Conservation (phyloP, 768 basidiomycete genomes). For the Pulveroboletus sp. region DNA sequence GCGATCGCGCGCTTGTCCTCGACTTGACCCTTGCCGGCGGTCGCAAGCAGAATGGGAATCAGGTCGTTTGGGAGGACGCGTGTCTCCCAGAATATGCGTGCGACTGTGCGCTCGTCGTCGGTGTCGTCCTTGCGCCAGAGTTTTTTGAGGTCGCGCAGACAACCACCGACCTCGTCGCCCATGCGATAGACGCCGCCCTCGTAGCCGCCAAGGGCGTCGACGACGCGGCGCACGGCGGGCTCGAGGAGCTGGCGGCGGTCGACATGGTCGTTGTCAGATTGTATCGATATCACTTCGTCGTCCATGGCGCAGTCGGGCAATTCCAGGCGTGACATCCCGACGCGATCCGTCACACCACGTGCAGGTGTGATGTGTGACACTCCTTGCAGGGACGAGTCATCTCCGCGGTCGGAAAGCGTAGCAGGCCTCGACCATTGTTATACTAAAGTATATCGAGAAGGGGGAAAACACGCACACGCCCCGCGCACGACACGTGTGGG, state of each 20-base stretch:
- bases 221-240: conserved; percentile 67
- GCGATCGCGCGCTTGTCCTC: conserved; percentile 82
- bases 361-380: conserved; percentile 3
- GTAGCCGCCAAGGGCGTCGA: conserved; percentile 76
- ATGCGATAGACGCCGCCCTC: conserved; percentile 66
- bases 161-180: conserved; percentile 78
- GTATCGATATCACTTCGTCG: conserved; percentile 35
- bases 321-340: conserved; percentile 15
- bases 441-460: too few relatives aligned
- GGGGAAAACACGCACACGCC: too few relatives aligned
- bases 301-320: conserved; percentile 14
- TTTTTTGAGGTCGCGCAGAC: conserved; percentile 90
- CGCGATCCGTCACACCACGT: conserved; percentile 31
- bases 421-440: neutral
- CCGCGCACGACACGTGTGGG: neutral
- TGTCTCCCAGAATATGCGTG: conserved; percentile 88
- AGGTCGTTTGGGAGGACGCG: conserved; percentile 84
- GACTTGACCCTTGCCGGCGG: conserved; percentile 70
- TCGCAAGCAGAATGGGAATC: conserved; percentile 76
- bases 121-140: conserved; percentile 96
- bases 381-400: conserved; percentile 11
- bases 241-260: conserved; percentile 54
- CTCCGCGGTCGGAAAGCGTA: conserved; percentile 12
- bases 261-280: conserved; percentile 28
- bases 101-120: conserved; percentile 94